A percentile compares a stretch with the other conserved stretches of the same genome.
phyloP scores from a whole-genome alignment of 495 filamentous ascomycete genomes.

The Podospora pseudoanserina region DNA sequence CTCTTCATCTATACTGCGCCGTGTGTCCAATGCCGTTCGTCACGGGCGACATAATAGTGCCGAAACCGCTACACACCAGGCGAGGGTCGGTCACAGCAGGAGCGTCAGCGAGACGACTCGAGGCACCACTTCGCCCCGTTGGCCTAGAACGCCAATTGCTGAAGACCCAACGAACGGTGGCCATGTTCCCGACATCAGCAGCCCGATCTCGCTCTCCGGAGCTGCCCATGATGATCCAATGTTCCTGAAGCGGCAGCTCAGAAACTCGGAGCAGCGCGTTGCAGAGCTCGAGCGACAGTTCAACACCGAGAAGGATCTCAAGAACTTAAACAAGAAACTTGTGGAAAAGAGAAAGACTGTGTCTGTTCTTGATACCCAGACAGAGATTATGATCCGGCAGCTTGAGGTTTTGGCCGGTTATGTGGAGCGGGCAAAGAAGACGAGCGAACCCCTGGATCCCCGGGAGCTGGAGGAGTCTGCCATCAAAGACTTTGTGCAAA shows the following conservation, averaged over 20 bases:
- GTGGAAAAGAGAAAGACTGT: conserved; percentile 94
- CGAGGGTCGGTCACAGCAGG: conserved; percentile 44
- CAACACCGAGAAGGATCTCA: conserved; percentile 70
- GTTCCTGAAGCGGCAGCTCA: conserved; percentile 71
- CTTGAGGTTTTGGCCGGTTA: conserved; percentile 74
- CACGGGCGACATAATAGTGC: conserved; percentile 86
- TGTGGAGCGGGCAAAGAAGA: conserved; percentile 63
- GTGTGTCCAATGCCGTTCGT: conserved; percentile 86
- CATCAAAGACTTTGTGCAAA: conserved; percentile 81
- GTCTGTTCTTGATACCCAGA: conserved; percentile 89
- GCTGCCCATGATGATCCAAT: conserved; percentile 62
- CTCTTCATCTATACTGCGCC: conserved; percentile 71
- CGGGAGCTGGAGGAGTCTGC: conserved; percentile 78
- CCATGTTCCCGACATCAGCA: conserved; percentile 63
- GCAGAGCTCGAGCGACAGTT: conserved; percentile 76
- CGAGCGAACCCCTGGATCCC: conserved; percentile 68
- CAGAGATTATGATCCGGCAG: conserved; percentile 91
- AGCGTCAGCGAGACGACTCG: conserved; percentile 57
- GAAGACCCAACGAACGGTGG: conserved; percentile 53
- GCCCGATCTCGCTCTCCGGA: conserved; percentile 60
- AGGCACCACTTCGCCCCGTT: conserved; percentile 54
- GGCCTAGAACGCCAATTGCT: conserved; percentile 69
- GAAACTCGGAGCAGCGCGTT: conserved; percentile 73
- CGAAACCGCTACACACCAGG: conserved; percentile 43
- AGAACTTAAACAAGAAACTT: conserved; percentile 79